Conservation (phyloP, 768 basidiomycete species). For the Cystofilobasidium capitatum region DNA sequence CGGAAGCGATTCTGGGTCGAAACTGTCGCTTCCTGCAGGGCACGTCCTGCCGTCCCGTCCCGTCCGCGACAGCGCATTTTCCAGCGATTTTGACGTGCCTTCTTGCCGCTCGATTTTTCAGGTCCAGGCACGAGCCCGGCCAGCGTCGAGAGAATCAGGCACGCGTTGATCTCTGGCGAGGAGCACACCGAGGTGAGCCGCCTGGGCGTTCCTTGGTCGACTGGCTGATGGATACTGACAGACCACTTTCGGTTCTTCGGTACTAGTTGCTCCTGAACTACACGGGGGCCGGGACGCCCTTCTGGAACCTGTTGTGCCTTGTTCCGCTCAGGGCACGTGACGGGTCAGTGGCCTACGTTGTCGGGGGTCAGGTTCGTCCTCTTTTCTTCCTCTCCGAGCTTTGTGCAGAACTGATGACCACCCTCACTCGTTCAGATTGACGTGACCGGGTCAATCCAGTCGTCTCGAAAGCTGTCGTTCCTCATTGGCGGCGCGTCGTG, state of each 20-base stretch:
- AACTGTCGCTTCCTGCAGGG: conserved; percentile 24
- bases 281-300: neutral
- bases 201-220: neutral
- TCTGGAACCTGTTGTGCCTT: conserved; percentile 22
- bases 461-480: conserved; percentile 13
- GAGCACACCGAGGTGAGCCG: conserved; percentile 13
- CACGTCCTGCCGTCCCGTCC: too few species aligned
- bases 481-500: conserved; percentile 19
- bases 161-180: conserved; percentile 15
- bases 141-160: conserved; percentile 7
- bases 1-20: conserved; percentile 8
- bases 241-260: neutral
- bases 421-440: conserved; percentile 2
- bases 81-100: too few species aligned
- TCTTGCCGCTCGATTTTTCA: neutral
- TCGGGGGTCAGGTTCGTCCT: conserved; percentile 13
- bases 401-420: too few species aligned
- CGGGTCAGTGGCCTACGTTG: conserved; percentile 14
- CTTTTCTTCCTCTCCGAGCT: neutral
- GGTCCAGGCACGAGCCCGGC: conserved; percentile 16
- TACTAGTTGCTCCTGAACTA: conserved; percentile 5
- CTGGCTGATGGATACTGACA: too few species aligned
- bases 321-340: conserved; percentile 7
- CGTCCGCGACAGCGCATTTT: too few species aligned
- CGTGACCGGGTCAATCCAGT: conserved; percentile 14